Base-by-base conservation (phyloP, 768 basidiomycete genomes). In the Leccinum truebloodii region DNA sequence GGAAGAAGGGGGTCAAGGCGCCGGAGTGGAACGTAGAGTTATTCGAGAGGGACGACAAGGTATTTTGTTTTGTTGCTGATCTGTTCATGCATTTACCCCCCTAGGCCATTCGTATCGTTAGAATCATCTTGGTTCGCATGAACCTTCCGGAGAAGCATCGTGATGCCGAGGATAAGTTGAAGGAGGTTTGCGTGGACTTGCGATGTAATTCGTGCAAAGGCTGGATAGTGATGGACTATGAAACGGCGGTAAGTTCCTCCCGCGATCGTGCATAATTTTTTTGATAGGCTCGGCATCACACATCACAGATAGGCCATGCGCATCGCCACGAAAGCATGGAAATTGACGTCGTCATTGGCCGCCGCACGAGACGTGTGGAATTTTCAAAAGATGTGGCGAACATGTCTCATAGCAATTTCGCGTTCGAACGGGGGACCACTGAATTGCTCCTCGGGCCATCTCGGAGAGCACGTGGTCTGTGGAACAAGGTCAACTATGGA, bases 31-130 rank as follows among this genome's bases (percentile, higher is more conserved):
- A 66, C 28, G 77, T 82, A 0, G 72, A 76, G 2, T 69, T 79
- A 14, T 91, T 91, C 60, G 74, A 77, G n/a, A 82, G 78, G 57
- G 88, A 90, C 68, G 76, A 77, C 16, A 83, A 81, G 79, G 89
- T 84, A 60, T 13, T 67, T 61, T 2, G 0, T 50, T 46, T 30
- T 10, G 24, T 57, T 41, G 22, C 18, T n/a, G 22, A 20, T 8
- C 30, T 44, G 12, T 35, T 59, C 30, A 22, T 13, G 3, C 12
- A 2, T 16, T 35, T 52, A 13, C 18, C 16, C 30, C 14, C 30
- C 37, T 55, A 88, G 88, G 86, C 83, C 4, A 79, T 81, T 48
- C 67, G 75, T 54, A 76, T 76, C 8, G 71, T 85, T 28, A 68
- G 74, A 10, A 69, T 75, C 22, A 67, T 83, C 24, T 69, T 86